Evolutionary conservation across 2,329 filamentous ascomycete genomes (phyloP).

Genomic region (Apiospora pterosperma): DNA sequence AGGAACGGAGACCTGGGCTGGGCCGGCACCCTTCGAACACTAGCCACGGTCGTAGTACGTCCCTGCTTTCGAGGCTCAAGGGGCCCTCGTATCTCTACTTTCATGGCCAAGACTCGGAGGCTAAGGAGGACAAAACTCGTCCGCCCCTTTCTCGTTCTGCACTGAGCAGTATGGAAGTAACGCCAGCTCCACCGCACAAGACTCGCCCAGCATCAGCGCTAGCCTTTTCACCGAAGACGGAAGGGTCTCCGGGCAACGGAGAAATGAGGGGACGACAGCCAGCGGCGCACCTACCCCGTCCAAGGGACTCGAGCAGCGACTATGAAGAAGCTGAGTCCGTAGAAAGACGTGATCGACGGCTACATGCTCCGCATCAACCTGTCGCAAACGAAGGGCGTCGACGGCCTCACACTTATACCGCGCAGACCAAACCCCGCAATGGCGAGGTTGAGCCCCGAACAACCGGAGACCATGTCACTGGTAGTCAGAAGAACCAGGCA

Average conservation of each 20-base stretch:
- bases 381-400: slow-evolving; percentile 8
- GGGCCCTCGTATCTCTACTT: slow-evolving; percentile 30
- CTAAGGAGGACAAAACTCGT: slow-evolving; percentile 9
- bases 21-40: slow-evolving; percentile 19
- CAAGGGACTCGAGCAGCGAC: slow-evolving; percentile 9
- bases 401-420: neutral
- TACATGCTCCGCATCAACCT: neutral
- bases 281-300: neutral
- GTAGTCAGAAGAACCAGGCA: neutral
- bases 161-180: neutral
- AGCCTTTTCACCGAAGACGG: neutral
- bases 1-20: slow-evolving; percentile 19
- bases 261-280: slow-evolving; percentile 2
- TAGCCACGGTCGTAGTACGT: slow-evolving; percentile 26
- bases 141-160: slow-evolving; percentile 16
- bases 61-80: slow-evolving; percentile 26
- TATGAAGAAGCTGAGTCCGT: neutral
- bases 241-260: neutral
- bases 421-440: neutral
- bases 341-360: neutral
- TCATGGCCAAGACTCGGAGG: slow-evolving; percentile 12
- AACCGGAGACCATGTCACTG: neutral
- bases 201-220: neutral
- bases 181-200: neutral
- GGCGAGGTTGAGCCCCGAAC: neutral